Base-by-base conservation (phyloP, 495 filamentous ascomycete species). In the Apiosordaria backusii region DNA sequence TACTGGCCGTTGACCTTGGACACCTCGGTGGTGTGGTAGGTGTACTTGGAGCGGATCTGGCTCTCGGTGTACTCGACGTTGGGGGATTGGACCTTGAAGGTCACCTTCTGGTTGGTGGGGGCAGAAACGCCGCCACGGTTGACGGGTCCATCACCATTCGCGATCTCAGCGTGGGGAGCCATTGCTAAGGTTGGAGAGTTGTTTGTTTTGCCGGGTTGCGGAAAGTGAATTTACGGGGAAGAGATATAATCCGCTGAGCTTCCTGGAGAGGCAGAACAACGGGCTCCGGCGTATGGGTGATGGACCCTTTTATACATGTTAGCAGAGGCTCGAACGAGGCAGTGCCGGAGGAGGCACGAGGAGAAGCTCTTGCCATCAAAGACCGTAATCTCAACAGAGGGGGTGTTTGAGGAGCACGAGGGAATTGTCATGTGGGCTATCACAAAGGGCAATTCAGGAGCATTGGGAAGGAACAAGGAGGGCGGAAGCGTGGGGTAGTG, bases 201-300 rank as follows among this genome's bases (percentile, higher is more conserved):
- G 59, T 40, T 78, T 9, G 45, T 61, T 45, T 61, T 27, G 59
- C 59, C 27, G 24, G 25, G 24, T 45, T 40, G 59, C 57, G 5
- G 21, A 45, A 1, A 18, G 27, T 10, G 4, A 27, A 40, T 71
- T 89, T 89, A 90, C 74, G 72, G 78, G 71, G 84, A 83, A 72
- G 83, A 84, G 70, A 84, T 80, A 73, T 86, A 87, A 82, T 95
- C 92, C 86, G 91, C 89, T 87, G 90, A 87, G 78, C 90, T 88
- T 81, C 91, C 93, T 78, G 90, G 86, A 77, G 89, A 86, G 80
- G 92, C 89, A 87, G 92, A 90, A 86, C 93, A 94, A 84, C 92
- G 92, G 88, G 90, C 91, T 88, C 89, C 88, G 87, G 96, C 94
- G 89, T 90, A 96, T 83, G 93, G 92, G 88, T 98, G 91, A 84